These are phyloP conservation scores for Termitomyces sp. DNA, from an alignment of 768 basidiomycete species.

Conservation along the genomic window DNA sequence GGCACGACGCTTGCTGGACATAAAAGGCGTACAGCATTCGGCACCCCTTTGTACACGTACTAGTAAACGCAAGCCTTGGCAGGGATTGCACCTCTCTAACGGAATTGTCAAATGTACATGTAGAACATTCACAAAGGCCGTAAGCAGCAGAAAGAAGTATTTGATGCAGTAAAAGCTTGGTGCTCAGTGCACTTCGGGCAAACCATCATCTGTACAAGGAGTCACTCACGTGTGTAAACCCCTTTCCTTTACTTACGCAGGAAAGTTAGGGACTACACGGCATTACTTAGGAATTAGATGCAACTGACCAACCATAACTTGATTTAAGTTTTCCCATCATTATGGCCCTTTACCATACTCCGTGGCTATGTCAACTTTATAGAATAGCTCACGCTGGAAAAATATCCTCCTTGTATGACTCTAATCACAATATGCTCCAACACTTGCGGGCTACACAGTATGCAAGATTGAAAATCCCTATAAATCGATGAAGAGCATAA, in stretches of 20 bases:
- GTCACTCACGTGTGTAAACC: background rate
- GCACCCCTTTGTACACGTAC: no score
- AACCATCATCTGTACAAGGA: no score
- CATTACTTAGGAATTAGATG: background rate
- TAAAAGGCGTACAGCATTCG: no score
- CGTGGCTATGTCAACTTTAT: background rate
- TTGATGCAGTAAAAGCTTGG: no score
- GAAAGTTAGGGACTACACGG: background rate
- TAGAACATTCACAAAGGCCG: no score
- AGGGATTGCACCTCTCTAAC: no score
- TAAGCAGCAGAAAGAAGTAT: no score
- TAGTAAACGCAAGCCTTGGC: no score
- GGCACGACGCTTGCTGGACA: no score
- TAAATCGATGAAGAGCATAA: constrained; percentile 11
- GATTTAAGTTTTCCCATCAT: background rate
- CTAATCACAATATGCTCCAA: constrained; percentile 80
- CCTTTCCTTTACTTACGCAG: background rate
- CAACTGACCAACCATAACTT: background rate
- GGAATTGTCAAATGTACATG: no score
- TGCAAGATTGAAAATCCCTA: constrained; percentile 3
- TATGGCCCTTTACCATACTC: background rate
- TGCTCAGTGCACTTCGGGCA: no score
- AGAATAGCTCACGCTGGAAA: background rate
- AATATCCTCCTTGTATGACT: constrained; percentile 11
- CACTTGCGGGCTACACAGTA: constrained; percentile 60